These are phyloP conservation scores for Musa acuminata DNA, from an alignment of 176 grass and related monocot species.

Conservation along the genomic window DNA sequence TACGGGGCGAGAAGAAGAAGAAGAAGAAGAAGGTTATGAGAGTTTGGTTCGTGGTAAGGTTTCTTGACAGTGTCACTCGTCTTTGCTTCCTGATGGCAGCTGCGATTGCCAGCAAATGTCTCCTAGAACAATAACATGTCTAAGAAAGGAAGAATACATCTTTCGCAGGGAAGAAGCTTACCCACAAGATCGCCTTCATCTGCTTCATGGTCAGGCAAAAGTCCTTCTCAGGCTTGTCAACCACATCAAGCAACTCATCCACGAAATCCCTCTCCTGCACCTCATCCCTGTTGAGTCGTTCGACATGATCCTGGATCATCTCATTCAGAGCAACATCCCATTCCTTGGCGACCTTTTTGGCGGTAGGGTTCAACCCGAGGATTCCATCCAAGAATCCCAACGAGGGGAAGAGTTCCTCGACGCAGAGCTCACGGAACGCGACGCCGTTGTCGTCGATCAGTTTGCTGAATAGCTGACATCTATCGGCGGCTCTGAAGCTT, in stretches of 20 bases:
- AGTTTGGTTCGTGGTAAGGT: too few relatives aligned
- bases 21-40: too few relatives aligned
- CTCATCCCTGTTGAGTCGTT: background rate
- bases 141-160: background rate
- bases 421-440: constrained; percentile 14
- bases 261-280: constrained; percentile 1
- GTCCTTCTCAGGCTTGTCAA: background rate
- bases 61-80: too few relatives aligned
- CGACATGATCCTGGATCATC: constrained; percentile 17
- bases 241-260: constrained; percentile 16
- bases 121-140: background rate
- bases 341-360: background rate
- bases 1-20: too few relatives aligned
- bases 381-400: constrained; percentile 9
- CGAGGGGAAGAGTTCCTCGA: constrained; percentile 28
- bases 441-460: background rate
- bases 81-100: too few relatives aligned
- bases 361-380: constrained; percentile 1
- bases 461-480: constrained; percentile 4
- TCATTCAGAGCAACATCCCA: constrained; percentile 8
- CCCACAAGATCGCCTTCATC: background rate
- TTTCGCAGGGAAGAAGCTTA: background rate
- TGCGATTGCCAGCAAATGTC: background rate
- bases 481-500: constrained; percentile 12
- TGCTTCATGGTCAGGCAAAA: background rate